Percentiles rank a stretch among this genome's conserved stretches.
Conservation (phyloP, 768 basidiomycete genomes). For the Termitomyces sp. region DNA sequence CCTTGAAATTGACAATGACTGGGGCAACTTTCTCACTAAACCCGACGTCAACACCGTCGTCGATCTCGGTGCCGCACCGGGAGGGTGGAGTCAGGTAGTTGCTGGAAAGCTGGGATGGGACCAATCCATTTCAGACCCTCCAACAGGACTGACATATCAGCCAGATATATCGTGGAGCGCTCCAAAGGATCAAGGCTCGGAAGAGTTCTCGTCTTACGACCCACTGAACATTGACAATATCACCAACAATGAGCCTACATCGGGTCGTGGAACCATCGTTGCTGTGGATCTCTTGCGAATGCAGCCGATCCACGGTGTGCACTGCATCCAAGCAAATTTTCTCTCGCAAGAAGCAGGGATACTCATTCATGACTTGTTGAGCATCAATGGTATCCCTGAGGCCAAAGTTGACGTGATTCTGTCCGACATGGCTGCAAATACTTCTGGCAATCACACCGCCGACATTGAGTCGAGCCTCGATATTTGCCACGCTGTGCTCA, state of each 20-base stretch:
- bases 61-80: slow-evolving; percentile 91
- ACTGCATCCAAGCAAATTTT: slow-evolving; percentile 77
- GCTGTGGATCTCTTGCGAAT: slow-evolving; percentile 83
- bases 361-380: slow-evolving; percentile 39
- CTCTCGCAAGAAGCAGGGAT: slow-evolving; percentile 50
- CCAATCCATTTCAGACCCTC: neutral
- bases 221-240: slow-evolving; percentile 43
- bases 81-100: slow-evolving; percentile 92
- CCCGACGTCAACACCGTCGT: slow-evolving; percentile 63
- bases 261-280: slow-evolving; percentile 44
- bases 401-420: slow-evolving; percentile 75
- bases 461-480: slow-evolving; percentile 72
- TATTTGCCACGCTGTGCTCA: slow-evolving; percentile 72
- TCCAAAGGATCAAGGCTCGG: slow-evolving; percentile 8
- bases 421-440: slow-evolving; percentile 89
- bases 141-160: neutral
- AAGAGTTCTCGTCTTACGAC: slow-evolving; percentile 27
- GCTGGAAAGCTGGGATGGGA: slow-evolving; percentile 59
- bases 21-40: slow-evolving; percentile 49
- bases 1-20: slow-evolving; percentile 67
- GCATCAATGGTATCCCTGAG: slow-evolving; percentile 24
- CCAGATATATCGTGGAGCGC: slow-evolving; percentile 1
- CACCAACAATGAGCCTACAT: neutral
- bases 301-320: slow-evolving; percentile 67
- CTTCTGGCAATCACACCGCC: slow-evolving; percentile 62